Percentiles rank a stretch among this genome's conserved stretches.
Conservation (phyloP, 805 yeast species). For the Candida hispaniensis region DNA sequence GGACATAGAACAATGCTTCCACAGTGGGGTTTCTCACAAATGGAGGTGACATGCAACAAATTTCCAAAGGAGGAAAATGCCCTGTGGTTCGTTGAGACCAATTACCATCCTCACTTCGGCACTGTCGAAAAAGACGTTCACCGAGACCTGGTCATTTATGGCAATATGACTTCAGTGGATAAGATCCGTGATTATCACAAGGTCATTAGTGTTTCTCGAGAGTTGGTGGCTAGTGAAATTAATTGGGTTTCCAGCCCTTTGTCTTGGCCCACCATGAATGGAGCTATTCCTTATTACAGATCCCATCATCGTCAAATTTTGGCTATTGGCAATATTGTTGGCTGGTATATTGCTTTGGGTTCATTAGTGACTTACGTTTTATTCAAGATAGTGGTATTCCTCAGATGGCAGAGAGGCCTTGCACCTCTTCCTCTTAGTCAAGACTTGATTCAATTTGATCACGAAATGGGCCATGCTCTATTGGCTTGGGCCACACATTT, state of each 20-base stretch:
- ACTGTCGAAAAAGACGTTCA: slow-evolving; percentile 5
- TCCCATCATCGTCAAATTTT: slow-evolving; percentile 17
- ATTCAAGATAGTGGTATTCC: slow-evolving; percentile 15
- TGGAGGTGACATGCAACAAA: slow-evolving; percentile 65
- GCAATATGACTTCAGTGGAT: slow-evolving; percentile 11
- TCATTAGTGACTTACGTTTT: slow-evolving; percentile 12
- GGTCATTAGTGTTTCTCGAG: slow-evolving; percentile 17
- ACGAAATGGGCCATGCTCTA: slow-evolving; percentile 49
- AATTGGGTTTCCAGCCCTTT: slow-evolving; percentile 10
- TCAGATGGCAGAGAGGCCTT: slow-evolving; percentile 18
- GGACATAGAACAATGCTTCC: slow-evolving; percentile 56
- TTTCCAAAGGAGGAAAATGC: slow-evolving; percentile 48
- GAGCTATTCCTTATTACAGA: slow-evolving; percentile 14
- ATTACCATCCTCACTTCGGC: slow-evolving; percentile 38
- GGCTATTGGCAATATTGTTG: slow-evolving; percentile 17
- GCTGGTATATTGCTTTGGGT: slow-evolving; percentile 16
- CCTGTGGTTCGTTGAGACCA: slow-evolving; percentile 52
- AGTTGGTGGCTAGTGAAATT: background rate
- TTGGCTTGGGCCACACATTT: slow-evolving; percentile 66
- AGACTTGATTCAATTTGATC: slow-evolving; percentile 42
- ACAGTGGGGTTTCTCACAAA: slow-evolving; percentile 55
- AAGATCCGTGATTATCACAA: slow-evolving; percentile 18
- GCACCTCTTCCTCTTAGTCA: slow-evolving; percentile 4
- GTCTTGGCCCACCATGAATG: slow-evolving; percentile 15
- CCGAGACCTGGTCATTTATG: slow-evolving; percentile 17